Base-by-base conservation (phyloP, 768 basidiomycete species). In the Phlebiopsis gigantea region DNA sequence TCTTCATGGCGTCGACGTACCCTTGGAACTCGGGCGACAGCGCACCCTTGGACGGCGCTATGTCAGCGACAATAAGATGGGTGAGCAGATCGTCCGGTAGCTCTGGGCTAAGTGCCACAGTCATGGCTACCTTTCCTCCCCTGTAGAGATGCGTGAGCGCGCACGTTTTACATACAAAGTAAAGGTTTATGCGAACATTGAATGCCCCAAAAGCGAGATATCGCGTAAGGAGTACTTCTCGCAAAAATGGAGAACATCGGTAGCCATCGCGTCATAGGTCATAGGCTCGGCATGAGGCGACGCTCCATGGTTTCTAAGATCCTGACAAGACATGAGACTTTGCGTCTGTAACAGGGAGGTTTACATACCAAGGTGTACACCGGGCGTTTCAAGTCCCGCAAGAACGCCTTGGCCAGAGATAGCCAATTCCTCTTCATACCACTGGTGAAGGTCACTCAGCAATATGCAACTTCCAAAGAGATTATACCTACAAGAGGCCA, bases 351-450 rank as follows among this genome's bases (percentile, higher is more conserved):
- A 39, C 7, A 26, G 46, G n/a, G 24, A 24, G 30, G 51, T 15
- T 15, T 1, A 68, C 77, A 62, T 56, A 86, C 93, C 41, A 96
- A 70, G 2, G 86, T 75, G 64, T 92, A 93, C 19, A 96, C 77
- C 1, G 88, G 84, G 56, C 84, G 75, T 2, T 77, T 69, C 1
- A 91, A 74, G 50, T 83, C 80, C 29, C 77, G 74, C n/a, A 79
- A 74, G 58, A 97, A 84, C 0, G 83, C 81, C 63, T 89, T 91
- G 5, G 88, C 81, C 4, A 96, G 75, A 0, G 90, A 89, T 5
- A 80, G 74, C 91, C 92, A 97, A 67, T 96, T 96, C 57, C 93
- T 82, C 67, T 94, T 93, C 39, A 87, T 91, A 0, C 92, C 93
- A 62, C 90, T 93, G 46, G 15, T 59, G 52, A 19, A 46, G 58